Base-by-base conservation (phyloP, 371 early-diverging fungal species). In the Gilbertella persicaria region DNA sequence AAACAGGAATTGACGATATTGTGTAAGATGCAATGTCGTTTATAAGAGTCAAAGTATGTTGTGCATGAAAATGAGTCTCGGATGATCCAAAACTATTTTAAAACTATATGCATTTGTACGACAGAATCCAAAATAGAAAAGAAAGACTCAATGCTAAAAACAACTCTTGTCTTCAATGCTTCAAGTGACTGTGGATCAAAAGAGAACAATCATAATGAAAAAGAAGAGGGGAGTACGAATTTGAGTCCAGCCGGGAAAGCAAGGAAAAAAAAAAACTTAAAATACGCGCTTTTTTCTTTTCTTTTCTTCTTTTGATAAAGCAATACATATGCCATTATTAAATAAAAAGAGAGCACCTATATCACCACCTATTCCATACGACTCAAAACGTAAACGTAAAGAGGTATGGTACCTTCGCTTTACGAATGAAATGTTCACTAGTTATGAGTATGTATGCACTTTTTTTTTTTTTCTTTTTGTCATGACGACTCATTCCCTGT, bases 391-490 rank as follows among this genome's bases (percentile, higher is more conserved):
- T 24, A 64, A 68, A 50, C 61, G 69, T 33, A 71, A 73, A 47
- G 72, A 73, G 63, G 92, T 92, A 10, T 94, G 82, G 81, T 79
- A 87, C 69, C 80, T 94, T 61, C 73, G 84, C n/a, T 88, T 79
- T 65, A 94, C 95, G 2, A 90, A 90, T 47, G 96, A 95, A 74
- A 78, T 90, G 44, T 93, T 94, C 52, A 73, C 82, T 24, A 83
- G 71, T 57, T 95, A 95, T 71, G 90, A 91, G 93, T 91, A 84
- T 75, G 76, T 67, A 61, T 66, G 60, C 63, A 52, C 43, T 13
- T n/a, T 33, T 24, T 44, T 29, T 5, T 47, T 42, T 16, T 28
- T 44, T 48, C 43, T 50, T 30, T 16, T 28, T 35, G 9, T 39
- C 10, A 3, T 42, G n/a, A n/a, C n/a, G n/a, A 28, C 19, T 24